Conservation (phyloP, 2,329 filamentous ascomycete species). For the Nectriaceae sp. region DNA sequence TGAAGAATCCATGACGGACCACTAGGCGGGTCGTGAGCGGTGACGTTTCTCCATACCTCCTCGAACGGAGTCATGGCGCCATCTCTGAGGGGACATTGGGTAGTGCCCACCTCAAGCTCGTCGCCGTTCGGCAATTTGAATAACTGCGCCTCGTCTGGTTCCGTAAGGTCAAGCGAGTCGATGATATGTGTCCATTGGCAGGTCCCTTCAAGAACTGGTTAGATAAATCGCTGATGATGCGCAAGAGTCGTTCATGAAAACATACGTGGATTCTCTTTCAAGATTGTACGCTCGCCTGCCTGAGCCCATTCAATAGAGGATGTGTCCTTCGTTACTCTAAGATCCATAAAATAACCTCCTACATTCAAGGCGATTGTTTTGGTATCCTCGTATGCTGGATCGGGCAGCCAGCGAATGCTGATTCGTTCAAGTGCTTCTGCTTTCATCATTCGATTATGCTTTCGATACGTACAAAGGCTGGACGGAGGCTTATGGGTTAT, state of each 20-base stretch:
- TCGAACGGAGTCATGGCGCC: conserved; percentile 18
- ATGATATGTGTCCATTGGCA: conserved; percentile 27
- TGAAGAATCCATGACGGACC: conserved; percentile 23
- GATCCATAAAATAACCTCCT: conserved; percentile 24
- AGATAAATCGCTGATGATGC: too few relatives aligned
- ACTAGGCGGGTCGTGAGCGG: conserved; percentile 3
- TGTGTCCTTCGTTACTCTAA: conserved; percentile 10
- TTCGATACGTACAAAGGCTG: too few relatives aligned
- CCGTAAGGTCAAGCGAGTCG: conserved; percentile 19
- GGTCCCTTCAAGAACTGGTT: too few relatives aligned
- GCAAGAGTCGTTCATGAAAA: too few relatives aligned
- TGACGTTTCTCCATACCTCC: conserved; percentile 25
- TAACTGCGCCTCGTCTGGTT: conserved; percentile 24
- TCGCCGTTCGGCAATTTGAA: conserved; percentile 21
- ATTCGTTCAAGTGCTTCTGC: conserved; percentile 26
- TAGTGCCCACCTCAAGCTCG: conserved; percentile 22
- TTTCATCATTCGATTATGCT: too few relatives aligned
- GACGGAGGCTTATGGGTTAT: too few relatives aligned
- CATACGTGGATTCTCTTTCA: conserved; percentile 19
- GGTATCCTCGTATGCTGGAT: conserved; percentile 23
- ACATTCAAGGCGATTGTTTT: conserved; percentile 27
- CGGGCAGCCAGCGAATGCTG: conserved; percentile 26
- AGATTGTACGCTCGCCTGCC: conserved; percentile 18
- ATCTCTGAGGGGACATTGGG: conserved; percentile 9
- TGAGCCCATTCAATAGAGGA: conserved; percentile 22